Base-by-base conservation (phyloP, 179 eudicot species). In the Camellia oleifera region DNA sequence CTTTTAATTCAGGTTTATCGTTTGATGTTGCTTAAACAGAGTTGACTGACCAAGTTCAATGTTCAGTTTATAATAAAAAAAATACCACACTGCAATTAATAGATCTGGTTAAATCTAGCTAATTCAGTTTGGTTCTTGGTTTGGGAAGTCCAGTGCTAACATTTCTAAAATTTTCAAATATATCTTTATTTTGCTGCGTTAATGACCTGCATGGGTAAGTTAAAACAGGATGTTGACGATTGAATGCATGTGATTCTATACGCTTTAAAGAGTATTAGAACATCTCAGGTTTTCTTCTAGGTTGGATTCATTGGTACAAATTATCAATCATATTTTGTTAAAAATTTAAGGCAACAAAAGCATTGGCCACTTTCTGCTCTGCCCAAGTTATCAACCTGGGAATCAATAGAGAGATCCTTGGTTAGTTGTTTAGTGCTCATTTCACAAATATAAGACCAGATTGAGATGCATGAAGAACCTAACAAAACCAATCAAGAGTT, bases 231-330 rank as follows among this genome's bases (percentile, higher is more conserved):
- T 20, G 45, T 32, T 54, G 46, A 26, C 14, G 23, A 70, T 23
- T 17, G 32, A 46, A 69, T 69, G 32, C 46, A 15, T 69, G 11
- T 18, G 6, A 48, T 23, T 17, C 58, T 65, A 65, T 23, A 7
- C 17, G 53, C 53, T 9, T 68, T 52, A 23, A 20, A 23, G 76
- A 72, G 52, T 72, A 72, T 53, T 72, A n/a, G 18, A 71, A 71
- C 6, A 46, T 50, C 74, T 18, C 18, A 63, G 40, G 9, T 4
- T 63, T 63, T n/a, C 10, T 20, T 20, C 67, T 63, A 4, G 9
- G 32, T 63, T 63, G 32, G 67, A 20, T 63, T 63, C 26, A 18
- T 63, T 20, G 10, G 67, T 4, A 18, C 58, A 63, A 63, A 63
- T 63, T 63, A 63, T 63, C 32, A 18, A 20, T 9, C 32, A 20